A percentile compares a stretch with the other conserved stretches of the same genome.
phyloP scores from a whole-genome alignment of 345 rosid genomes.

The Boechera divaricarpa region DNA sequence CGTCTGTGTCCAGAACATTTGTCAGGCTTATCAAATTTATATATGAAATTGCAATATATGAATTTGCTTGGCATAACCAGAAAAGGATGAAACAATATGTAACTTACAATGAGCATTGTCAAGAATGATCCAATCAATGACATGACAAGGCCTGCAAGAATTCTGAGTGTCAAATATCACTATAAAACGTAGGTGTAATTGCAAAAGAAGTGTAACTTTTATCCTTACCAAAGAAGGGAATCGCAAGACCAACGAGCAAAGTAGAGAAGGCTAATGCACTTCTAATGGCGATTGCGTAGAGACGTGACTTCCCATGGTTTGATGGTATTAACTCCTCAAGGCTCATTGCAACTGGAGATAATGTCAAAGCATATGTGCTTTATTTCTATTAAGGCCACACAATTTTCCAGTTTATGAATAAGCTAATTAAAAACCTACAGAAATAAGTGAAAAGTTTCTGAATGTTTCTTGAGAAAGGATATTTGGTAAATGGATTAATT shows the following conservation, averaged over 20 bases:
- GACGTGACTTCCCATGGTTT: constrained; percentile 57
- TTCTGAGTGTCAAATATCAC: neutral
- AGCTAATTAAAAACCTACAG: neutral
- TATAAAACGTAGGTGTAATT: neutral
- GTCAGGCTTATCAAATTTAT: constrained; percentile 18
- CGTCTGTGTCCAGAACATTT: constrained; percentile 56
- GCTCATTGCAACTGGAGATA: constrained; percentile 94
- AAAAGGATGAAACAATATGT: constrained; percentile 26
- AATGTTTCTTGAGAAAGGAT: constrained; percentile 50
- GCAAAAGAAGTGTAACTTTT: neutral
- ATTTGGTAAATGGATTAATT: constrained; percentile 94
- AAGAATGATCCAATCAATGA: constrained; percentile 87
- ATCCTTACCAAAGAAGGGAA: constrained; percentile 86
- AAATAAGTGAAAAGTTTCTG: neutral
- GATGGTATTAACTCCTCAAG: constrained; percentile 90
- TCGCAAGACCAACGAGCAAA: constrained; percentile 71
- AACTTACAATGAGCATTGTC: constrained; percentile 91
- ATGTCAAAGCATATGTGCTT: constrained; percentile 80
- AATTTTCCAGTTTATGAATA: neutral
- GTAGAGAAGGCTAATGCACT: constrained; percentile 79
- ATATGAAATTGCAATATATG: neutral
- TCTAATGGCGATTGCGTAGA: constrained; percentile 69
- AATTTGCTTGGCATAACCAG: constrained; percentile 8
- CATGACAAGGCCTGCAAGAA: constrained; percentile 74
- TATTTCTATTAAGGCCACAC: constrained; percentile 46